Evolutionary conservation across 495 filamentous ascomycete species (phyloP), one percentile per base, ranked within the genome.

Genomic region (Diplogelasinospora grovesii): DNA sequence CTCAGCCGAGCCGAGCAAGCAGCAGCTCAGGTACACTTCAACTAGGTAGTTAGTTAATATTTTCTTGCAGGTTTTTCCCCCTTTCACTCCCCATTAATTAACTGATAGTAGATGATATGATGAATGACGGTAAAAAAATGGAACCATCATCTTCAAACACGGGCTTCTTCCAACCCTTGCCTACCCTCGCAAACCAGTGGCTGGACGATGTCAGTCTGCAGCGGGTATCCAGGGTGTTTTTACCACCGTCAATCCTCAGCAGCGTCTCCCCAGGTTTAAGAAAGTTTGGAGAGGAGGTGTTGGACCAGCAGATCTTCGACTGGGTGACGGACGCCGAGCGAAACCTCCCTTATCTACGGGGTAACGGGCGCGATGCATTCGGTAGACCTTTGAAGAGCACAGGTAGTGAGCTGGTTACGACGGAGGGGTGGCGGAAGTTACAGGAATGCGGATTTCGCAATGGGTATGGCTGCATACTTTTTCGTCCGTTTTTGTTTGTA

Each of bases 261-360:
- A 29, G 55, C 9, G 59, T 69, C 32, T 45, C 40, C 22, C 55
- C 62, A 11, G 68, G 71, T 28, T 52, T 72, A 20, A 40, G 56
- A 5, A 45, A 50, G 15, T 56, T 76, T 30, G 71, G 62, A 19
- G 48, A 67, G n/a, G 57, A 65, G n/a, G 69, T 73, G n/a, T 40
- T 75, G 11, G 48, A 60, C 5, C 58, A 53, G 13, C 50, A 63
- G 24, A 59, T 78, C 18, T 63, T 79, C 37, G 49, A 59, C 49
- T 72, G 61, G 60, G 50, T 79, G 15, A 66, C 70, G 7, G 75
- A 82, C 54, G 73, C 79, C 24, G 81, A 85, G 58, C 52, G 44
- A 20, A 73, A 80, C 54, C 63, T 63, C 8, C 81, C 81, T 1
- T 70, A 69, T 27, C 49, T 83, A 28, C 59, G 60, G 33, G 65